Percentiles rank a stretch among this genome's conserved stretches.
phyloP scores from a whole-genome alignment of 192 early-diverging fungal species.

The Chytriomyces sp. region DNA sequence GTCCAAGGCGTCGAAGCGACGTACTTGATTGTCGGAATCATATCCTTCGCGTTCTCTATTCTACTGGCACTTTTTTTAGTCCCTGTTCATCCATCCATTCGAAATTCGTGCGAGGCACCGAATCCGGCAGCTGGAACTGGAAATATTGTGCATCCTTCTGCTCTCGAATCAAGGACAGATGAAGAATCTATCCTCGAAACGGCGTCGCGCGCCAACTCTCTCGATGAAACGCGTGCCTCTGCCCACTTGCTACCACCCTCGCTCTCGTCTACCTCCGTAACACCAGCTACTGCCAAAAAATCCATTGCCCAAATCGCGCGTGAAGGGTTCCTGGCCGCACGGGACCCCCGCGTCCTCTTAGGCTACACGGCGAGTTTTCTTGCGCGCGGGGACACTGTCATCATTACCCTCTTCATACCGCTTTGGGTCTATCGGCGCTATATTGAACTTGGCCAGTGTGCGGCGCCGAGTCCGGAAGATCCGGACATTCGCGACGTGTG shows the following conservation, averaged over 20 bases:
- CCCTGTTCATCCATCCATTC: neutral
- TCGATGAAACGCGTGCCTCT: neutral
- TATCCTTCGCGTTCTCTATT: conserved; percentile 40
- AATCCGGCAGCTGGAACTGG: no score
- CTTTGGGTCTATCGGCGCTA: conserved; percentile 67
- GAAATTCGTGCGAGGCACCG: no score
- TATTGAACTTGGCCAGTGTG: conserved; percentile 58
- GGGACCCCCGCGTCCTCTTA: conserved; percentile 59
- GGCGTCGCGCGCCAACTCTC: neutral
- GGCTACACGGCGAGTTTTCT: conserved; percentile 69
- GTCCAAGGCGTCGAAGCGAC: conserved; percentile 38
- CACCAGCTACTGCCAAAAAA: neutral
- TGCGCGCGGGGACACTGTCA: conserved; percentile 72
- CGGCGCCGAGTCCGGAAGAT: conserved; percentile 31
- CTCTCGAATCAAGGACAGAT: neutral
- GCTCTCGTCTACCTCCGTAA: neutral
- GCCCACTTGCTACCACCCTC: neutral
- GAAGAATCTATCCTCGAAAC: neutral
- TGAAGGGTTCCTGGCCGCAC: conserved; percentile 62
- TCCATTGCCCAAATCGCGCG: conserved; percentile 34
- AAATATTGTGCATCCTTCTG: neutral
- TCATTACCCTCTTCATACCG: conserved; percentile 68
- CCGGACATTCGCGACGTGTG: conserved; percentile 46
- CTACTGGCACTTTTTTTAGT: conserved; percentile 32
- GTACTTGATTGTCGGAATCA: conserved; percentile 39